phyloP scores from a whole-genome alignment of 1,284 basidiomycete genomes.

The Ustilago crameri region DNA sequence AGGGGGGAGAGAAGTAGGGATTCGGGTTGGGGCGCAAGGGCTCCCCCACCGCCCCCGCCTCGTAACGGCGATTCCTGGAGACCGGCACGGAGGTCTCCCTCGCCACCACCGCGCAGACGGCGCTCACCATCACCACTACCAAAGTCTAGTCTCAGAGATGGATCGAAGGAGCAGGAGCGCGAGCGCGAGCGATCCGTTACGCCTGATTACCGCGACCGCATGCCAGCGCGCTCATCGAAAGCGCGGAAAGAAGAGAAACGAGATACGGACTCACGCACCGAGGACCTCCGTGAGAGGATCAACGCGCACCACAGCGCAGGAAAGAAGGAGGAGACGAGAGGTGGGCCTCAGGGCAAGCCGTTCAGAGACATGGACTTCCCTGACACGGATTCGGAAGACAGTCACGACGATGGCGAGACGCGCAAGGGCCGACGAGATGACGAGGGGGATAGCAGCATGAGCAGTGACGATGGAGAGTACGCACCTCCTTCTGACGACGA shows the following conservation, averaged over 20 bases:
- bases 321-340: not conserved
- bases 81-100: constrained; percentile 12
- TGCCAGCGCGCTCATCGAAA: not conserved
- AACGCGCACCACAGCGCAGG: not conserved
- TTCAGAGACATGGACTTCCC: constrained; percentile 1
- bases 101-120: constrained; percentile 5
- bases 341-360: no score
- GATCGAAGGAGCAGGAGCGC: constrained; percentile 2
- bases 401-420: not conserved
- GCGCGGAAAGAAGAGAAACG: not conserved
- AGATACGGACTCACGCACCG: not conserved
- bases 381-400: constrained; percentile 4
- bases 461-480: constrained; percentile 6
- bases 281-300: not conserved
- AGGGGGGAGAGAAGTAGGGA: constrained; percentile 68
- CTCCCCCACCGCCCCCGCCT: not conserved
- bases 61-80: constrained; percentile 4
- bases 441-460: not conserved
- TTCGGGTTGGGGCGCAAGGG: constrained; percentile 46
- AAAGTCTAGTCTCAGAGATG: constrained; percentile 4
- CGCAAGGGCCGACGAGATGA: not conserved
- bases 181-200: constrained; percentile 32
- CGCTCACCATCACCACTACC: constrained; percentile 16
- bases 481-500: constrained; percentile 4
- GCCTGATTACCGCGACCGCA: constrained; percentile 36